Base-by-base conservation (phyloP, 257 asterid genomes). In the Anisodus acutangulus region DNA sequence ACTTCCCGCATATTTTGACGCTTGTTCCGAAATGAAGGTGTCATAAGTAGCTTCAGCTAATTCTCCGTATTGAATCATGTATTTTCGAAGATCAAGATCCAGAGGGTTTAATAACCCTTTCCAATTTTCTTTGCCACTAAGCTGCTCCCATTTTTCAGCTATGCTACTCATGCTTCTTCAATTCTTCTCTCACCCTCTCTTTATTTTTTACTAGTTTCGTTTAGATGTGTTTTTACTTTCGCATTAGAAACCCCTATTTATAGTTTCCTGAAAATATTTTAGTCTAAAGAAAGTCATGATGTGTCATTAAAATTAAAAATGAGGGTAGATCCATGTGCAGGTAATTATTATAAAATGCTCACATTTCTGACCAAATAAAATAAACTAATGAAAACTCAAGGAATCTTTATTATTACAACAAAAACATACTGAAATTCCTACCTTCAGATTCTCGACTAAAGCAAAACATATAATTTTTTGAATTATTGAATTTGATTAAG, bases 41-140 rank as follows among this genome's bases (percentile, higher is more conserved):
- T 95, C 97, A 31, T 95, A 95, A 2, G 95, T 84, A n/a, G 93
- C 93, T 81, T 94, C 94, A 3, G 95, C 90, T 89, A 86, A 90
- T 74, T 93, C 89, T 0, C 97, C 98, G 63, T 92, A 95, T 81
- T 92, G 93, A 78, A 95, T 90, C 0, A 95, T 16, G 89, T 91
- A 94, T 13, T 84, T 90, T 1, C 98, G 95, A n/a, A 94, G 95
- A 81, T 94, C 94, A 16, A 71, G 51, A 79, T 95, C 97, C 5
- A 94, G 71, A n/a, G 98, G 98, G 9, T 93, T 92, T 17, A 95
- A 67, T 2, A 95, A 87, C 6, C 92, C 95, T 66, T 88, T 84
- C 99, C 99, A 95, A 10, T 84, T 83, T 37, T 83, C 87, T 9
- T 80, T 13, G 59, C 99, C 98, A 35, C 95, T 92, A 2, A 95